Conservation (phyloP, 495 filamentous ascomycete genomes). For the Parachaetomium inaequale region DNA sequence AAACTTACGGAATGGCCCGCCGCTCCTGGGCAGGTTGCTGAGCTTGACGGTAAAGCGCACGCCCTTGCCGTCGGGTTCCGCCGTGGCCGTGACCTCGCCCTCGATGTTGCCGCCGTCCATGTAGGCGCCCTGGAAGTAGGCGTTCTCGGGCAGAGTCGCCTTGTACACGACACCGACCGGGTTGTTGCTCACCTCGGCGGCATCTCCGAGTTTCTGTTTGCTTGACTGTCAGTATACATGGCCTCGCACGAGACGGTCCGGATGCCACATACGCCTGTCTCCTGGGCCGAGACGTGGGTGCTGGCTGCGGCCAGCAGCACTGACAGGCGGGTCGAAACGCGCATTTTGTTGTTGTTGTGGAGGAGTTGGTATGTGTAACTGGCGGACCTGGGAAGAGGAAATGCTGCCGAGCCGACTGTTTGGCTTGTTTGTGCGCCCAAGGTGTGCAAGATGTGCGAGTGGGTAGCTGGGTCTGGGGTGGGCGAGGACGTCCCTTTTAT, state of each 20-base stretch:
- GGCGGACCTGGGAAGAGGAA: neutral
- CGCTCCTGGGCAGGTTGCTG: slow-evolving; percentile 59
- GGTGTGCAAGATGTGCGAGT: neutral
- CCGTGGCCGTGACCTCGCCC: slow-evolving; percentile 57
- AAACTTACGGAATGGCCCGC: slow-evolving; percentile 68
- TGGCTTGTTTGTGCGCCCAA: neutral
- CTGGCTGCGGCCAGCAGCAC: slow-evolving; percentile 28
- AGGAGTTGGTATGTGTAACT: neutral
- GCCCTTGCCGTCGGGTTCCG: slow-evolving; percentile 57
- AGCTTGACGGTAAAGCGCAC: slow-evolving; percentile 60
- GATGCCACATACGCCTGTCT: slow-evolving; percentile 23
- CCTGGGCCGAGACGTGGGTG: slow-evolving; percentile 23
- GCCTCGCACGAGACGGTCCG: neutral
- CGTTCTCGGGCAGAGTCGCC: slow-evolving; percentile 54
- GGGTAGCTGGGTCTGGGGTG: neutral
- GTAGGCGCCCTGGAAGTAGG: slow-evolving; percentile 45
- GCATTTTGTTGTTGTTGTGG: slow-evolving; percentile 22
- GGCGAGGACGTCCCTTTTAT: neutral
- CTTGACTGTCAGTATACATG: slow-evolving; percentile 4
- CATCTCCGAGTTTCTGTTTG: slow-evolving; percentile 49
- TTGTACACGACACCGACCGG: slow-evolving; percentile 56
- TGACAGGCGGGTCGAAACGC: slow-evolving; percentile 18
- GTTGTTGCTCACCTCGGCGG: slow-evolving; percentile 59
- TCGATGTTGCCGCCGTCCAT: slow-evolving; percentile 54
- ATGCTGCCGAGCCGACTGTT: neutral